Percentiles rank a stretch among this genome's conserved stretches.
Conservation (phyloP, 495 filamentous ascomycete species). For the Lasiosphaeria ovina region DNA sequence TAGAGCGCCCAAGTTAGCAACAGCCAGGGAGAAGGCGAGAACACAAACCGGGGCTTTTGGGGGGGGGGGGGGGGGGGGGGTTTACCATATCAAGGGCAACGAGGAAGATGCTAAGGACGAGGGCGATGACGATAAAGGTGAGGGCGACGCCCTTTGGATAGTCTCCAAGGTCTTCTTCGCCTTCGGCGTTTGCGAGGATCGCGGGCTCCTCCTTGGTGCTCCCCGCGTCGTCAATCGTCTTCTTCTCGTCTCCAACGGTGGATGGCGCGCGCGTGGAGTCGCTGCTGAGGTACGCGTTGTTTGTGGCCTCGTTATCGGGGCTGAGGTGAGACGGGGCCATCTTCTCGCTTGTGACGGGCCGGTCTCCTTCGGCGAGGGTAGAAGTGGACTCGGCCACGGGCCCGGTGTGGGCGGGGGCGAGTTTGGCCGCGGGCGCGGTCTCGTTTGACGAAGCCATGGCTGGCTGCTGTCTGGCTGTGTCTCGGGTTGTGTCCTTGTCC, state of each 20-base stretch:
- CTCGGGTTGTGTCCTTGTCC: background rate
- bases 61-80: no score
- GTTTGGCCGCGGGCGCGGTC: no score
- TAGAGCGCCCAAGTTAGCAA: background rate
- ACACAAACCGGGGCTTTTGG: no score
- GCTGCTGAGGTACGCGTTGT: slow-evolving; percentile 20
- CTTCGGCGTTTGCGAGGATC: slow-evolving; percentile 2
- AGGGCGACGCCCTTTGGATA: slow-evolving; percentile 37
- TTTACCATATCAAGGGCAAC: slow-evolving; percentile 50
- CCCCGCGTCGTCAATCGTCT: slow-evolving; percentile 5
- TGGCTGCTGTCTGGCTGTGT: background rate
- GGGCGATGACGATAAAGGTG: slow-evolving; percentile 42
- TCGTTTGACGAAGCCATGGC: background rate
- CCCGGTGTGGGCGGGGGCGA: no score
- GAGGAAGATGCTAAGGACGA: slow-evolving; percentile 51
- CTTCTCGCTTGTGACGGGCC: slow-evolving; percentile 2
- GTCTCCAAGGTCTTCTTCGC: slow-evolving; percentile 13
- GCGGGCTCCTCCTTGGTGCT: slow-evolving; percentile 9
- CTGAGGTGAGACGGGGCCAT: slow-evolving; percentile 2
- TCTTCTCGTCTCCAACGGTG: slow-evolving; percentile 7
- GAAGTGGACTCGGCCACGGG: background rate
- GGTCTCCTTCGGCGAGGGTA: slow-evolving; percentile 7
- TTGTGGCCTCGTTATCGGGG: slow-evolving; percentile 3
- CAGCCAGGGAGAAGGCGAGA: no score
- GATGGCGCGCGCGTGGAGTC: slow-evolving; percentile 19